Base-by-base conservation (phyloP, 257 asterid species). In the Lithospermum erythrorhizon region DNA sequence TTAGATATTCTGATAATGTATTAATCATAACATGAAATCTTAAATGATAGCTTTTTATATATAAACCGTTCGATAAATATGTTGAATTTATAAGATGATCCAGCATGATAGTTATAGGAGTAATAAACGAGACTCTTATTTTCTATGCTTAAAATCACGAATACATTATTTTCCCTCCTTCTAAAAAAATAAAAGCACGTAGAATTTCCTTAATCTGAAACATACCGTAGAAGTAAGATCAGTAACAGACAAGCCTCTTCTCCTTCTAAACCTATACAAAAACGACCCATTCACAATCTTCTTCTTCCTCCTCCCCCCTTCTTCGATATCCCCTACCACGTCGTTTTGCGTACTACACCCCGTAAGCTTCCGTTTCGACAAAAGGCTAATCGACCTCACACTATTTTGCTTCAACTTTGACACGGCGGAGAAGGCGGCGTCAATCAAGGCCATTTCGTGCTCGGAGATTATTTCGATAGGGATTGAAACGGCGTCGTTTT, bases 401-500 rank as follows among this genome's bases (percentile, higher is more conserved):
- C 15, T 89, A 85, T 70, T 83, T 70, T 9, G n/a, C n/a, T n/a
- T n/a, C n/a, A 58, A 21, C 23, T 61, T 23, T 2, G 59, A 47
- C 18, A 77, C 59, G 37, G 87, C 72, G 68, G 82, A 78, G 29
- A 85, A 72, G 55, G 94, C 94, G 65, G 94, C 89, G 53, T 89
- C 94, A 45, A 89, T 86, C 64, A 86, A 63, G 19, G 86, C 84
- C 97, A 89, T 86, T 70, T 88, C 96, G 70, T 83, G 90, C 5
- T 83, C 88, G 69, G 78, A 66, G 63, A 83, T 66, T 58, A 87
- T 82, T 55, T 90, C 95, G 6, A 73, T 64, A 23, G 97, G 94
- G 57, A 87, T 84, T 53, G 79, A 52, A 27, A 27, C 6, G 32
- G 32, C 0, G 32, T 35, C 13, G 45, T 35, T 35, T 35, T 35